Evolutionary conservation across 139 green algal species (phyloP), one percentile per base, ranked within the genome.

Genomic region (Auxenochlorella pyrenoidosa): DNA sequence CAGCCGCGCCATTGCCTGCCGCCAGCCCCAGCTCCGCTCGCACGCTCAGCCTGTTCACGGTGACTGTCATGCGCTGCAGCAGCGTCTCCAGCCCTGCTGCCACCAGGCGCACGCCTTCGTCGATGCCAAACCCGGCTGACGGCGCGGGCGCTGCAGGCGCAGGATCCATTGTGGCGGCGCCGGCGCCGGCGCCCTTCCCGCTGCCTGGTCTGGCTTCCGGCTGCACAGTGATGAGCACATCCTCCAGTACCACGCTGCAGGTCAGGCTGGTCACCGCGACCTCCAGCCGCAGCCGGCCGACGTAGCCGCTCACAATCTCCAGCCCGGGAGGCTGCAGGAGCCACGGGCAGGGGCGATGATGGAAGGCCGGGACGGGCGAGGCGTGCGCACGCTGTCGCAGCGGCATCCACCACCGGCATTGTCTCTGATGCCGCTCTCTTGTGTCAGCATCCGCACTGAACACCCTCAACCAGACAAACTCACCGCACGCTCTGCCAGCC

Each of bases 81-180:
- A 96, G 38, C 0, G 88, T 66, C 86, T 96, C 92, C 47, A 96
- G 82, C 28, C 92, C 89, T 12, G 91, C 91, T 0, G 93, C 94
- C 40, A 96, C 95, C 32, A 89, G 70, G 24, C 75, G 75, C 38
- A 96, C 90, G 36, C 90, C 91, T 3, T 96, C 80, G 28, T 85
- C 80, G 8, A 84, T 84, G 58, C 79, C 79, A 41, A 34, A 71
- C 51, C n/a, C 83, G n/a, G 77, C 44, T 3, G 28, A 24, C 40
- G 65, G n/a, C 87, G 77, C 19, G 63, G 73, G 2, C 72, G 16
- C 41, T 26, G 54, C 59, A 26, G 24, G 43, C 59, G 75, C 41
- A 36, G 41, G 16, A 36, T 51, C 77, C 21, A n/a, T 6, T 30
- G 58, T 15, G 26, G 75, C 28, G 79, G 54, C 36, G 58, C 44